Evolutionary conservation across 768 basidiomycete genomes (phyloP), one percentile per base, ranked within the genome.

Genomic region (Pilatotrama ljubarskyi): DNA sequence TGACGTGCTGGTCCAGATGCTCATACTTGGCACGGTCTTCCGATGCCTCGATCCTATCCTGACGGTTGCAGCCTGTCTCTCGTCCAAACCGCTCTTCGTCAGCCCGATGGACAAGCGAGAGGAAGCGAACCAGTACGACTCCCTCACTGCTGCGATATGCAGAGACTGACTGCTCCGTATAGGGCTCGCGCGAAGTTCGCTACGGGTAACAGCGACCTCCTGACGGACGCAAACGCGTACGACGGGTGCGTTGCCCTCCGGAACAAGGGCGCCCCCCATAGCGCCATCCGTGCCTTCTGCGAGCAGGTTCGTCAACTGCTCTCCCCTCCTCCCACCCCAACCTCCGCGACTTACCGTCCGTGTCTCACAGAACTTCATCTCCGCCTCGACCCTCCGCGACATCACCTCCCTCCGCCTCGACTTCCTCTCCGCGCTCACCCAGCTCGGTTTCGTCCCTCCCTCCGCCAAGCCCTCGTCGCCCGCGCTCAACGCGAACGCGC

Each of bases 1-100:
- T 32, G 29, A 32, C 29, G 29, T 32, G 4, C 8, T 47, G 46
- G 13, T 5, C n/a, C 59, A 91, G 90, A 95, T 98, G 90, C 83
- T 98, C 22, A 82, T 97, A 7, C 77, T 97, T 0, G 93, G 84
- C 0, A 82, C 87, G 5, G 82, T 95, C 46, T 95, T 98, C 76
- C 82, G 82, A 64, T 95, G 93, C 65, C 74, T 96, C 9, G 86
- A 84, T 54, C 91, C 93, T 2, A 79, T 92, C 13, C 77, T 95
- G 29, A 93, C 91, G 1, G 82, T 95, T 35, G 89, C 87, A 0
- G 93, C 94, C 17, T 79, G 84, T 59, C 74, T 98, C 36, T 95
- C 94, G 2, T 90, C 89, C 4, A 98, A 95, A 68, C 88, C 95
- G 0, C 73, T 98, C 48, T 98, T 97, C 74, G 64, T 85, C 13